Evolutionary conservation across 306 rosid species (phyloP).

Genomic region (Geum urbanum): DNA sequence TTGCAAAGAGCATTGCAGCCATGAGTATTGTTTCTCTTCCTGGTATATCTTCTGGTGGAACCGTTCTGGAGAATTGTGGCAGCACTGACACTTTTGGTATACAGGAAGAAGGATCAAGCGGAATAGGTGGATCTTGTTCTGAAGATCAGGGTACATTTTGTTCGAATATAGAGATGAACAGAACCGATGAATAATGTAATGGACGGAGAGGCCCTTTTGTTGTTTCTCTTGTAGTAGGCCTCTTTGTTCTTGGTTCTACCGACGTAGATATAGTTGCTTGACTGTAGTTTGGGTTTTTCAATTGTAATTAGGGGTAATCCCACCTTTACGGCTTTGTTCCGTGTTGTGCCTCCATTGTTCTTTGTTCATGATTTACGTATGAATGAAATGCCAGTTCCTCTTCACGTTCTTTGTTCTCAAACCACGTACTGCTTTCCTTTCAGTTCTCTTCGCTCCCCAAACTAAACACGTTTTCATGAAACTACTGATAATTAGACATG

Average conservation of each 20-base stretch:
- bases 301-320: conserved; percentile 32
- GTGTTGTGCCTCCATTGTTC: conserved; percentile 4
- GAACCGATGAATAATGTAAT: conserved; percentile 18
- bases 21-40: conserved; percentile 74
- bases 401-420: neutral
- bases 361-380: conserved; percentile 21
- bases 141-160: conserved; percentile 38
- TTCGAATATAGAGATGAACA: conserved; percentile 33
- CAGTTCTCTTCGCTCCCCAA: too few species aligned
- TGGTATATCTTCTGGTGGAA: conserved; percentile 40
- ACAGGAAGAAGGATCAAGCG: conserved; percentile 35
- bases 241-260: conserved; percentile 21
- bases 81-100: conserved; percentile 22
- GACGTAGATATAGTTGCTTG: conserved; percentile 39
- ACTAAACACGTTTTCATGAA: too few species aligned
- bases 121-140: conserved; percentile 34
- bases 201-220: neutral
- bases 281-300: conserved; percentile 24
- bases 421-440: too few species aligned
- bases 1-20: conserved; percentile 80
- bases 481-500: too few species aligned
- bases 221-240: conserved; percentile 10
- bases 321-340: conserved; percentile 9
- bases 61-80: conserved; percentile 22
- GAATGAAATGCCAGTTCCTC: conserved; percentile 21